A percentile compares a stretch with the other conserved stretches of the same genome.
These are phyloP conservation scores for Arthrobotrys musiformis DNA, from an alignment of 2,329 filamentous ascomycete genomes.

Conservation along the genomic window DNA sequence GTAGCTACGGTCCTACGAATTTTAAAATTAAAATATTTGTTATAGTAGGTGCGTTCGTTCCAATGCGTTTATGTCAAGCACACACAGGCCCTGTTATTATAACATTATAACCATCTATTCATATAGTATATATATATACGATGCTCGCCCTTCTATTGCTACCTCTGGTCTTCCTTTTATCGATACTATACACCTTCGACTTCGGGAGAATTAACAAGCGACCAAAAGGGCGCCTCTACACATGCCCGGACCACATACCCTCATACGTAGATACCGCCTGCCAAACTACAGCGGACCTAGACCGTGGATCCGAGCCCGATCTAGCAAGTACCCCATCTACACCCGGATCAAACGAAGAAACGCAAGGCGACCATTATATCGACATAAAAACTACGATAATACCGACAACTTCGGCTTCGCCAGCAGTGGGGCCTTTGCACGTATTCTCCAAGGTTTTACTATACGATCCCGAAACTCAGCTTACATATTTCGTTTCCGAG, in stretches of 20 bases:
- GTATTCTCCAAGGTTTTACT: conserved; percentile 1
- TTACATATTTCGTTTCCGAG: background rate
- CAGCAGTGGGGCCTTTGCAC: no score
- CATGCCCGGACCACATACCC: background rate
- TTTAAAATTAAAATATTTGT: no score
- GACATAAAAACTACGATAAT: no score
- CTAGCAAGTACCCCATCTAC: background rate
- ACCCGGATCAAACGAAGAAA: background rate
- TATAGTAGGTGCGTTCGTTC: no score
- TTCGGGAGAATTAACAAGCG: no score
- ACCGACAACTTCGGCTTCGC: no score
- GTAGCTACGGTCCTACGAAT: no score
- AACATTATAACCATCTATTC: no score
- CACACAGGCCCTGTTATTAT: background rate
- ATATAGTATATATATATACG: background rate
- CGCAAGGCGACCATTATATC: no score
- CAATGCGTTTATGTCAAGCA: no score
- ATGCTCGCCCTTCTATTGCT: background rate
- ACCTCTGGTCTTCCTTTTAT: background rate
- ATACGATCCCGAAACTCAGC: conserved; percentile 2
- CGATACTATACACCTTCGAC: background rate
- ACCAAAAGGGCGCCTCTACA: no score
- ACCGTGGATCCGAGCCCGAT: background rate
- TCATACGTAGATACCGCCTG: conserved; percentile 2
- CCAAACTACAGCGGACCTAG: background rate